Evolutionary conservation across 2,329 filamentous ascomycete species (phyloP).

Genomic region (Colletotrichum camelliae): DNA sequence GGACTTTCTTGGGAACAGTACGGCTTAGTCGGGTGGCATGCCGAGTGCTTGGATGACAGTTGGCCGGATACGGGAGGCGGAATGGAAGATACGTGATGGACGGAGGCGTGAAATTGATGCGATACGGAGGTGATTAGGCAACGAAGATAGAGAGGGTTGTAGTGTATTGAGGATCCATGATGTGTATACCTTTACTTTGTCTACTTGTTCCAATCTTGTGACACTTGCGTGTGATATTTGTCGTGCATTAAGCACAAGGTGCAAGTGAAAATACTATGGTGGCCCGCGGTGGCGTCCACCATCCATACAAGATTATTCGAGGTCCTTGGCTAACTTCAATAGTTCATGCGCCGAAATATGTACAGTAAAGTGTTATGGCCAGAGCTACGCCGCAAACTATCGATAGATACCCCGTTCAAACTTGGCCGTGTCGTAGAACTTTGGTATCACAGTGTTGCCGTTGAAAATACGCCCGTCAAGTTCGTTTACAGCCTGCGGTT

Average conservation of each 20-base stretch:
- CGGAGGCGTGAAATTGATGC: not conserved
- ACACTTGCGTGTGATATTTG: not conserved
- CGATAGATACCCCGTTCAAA: conserved; percentile 74
- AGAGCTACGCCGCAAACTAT: conserved; percentile 21
- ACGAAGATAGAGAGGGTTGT: conserved; percentile 17
- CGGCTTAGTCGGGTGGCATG: not conserved
- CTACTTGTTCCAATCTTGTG: not conserved
- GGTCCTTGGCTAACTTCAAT: not conserved
- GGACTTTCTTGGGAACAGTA: not conserved
- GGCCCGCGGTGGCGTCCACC: not conserved
- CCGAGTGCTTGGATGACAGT: conserved; percentile 5
- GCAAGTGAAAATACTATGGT: not conserved
- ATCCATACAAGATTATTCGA: not conserved
- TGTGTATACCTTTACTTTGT: conserved; percentile 11
- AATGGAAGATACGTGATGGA: not conserved
- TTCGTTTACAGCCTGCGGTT: conserved; percentile 79
- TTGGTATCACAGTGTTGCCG: conserved; percentile 81
- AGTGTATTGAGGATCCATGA: conserved; percentile 19
- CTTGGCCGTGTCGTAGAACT: conserved; percentile 81
- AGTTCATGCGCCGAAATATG: not conserved
- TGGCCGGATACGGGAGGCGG: not conserved
- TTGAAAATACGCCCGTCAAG: conserved; percentile 88
- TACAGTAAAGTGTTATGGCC: not conserved
- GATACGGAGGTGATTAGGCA: conserved; percentile 2
- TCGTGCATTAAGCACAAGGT: not conserved